Conservation (phyloP, 2,329 filamentous ascomycete species). For the Helotiales sp. region DNA sequence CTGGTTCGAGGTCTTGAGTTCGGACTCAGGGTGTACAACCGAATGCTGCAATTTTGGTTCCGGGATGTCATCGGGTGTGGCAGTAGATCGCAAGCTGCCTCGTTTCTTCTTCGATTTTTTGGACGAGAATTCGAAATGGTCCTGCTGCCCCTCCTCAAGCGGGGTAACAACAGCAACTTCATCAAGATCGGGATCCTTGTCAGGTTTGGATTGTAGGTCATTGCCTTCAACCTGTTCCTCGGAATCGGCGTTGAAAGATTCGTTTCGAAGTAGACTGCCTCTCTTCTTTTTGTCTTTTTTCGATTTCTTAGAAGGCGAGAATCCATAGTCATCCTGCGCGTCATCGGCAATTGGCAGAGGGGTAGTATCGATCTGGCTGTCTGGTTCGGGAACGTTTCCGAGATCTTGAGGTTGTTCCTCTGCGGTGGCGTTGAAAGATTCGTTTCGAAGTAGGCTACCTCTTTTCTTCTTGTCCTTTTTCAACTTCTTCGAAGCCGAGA, state of each 20-base stretch:
- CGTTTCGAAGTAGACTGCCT: constrained; percentile 5
- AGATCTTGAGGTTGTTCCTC: constrained; percentile 10
- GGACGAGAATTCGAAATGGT: not conserved
- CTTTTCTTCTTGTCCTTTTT: constrained; percentile 34
- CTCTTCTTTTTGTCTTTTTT: constrained; percentile 25
- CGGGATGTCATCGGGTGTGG: not conserved
- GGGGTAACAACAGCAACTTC: not conserved
- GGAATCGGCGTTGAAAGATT: not conserved
- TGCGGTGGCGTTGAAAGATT: constrained; percentile 17
- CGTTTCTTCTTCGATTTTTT: constrained; percentile 21
- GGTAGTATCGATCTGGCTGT: not conserved
- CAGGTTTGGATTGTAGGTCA: not conserved
- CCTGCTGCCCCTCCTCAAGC: not conserved
- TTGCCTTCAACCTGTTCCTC: not conserved
- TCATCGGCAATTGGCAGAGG: not conserved
- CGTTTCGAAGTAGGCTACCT: constrained; percentile 20
- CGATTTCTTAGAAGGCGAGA: constrained; percentile 19
- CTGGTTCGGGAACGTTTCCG: not conserved
- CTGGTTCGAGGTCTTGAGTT: not conserved
- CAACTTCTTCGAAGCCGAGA: constrained; percentile 18
- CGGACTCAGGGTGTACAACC: not conserved
- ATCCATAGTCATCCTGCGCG: constrained; percentile 27
- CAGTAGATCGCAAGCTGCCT: constrained; percentile 24
- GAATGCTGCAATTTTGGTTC: not conserved
- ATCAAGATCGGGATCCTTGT: not conserved